Percentiles rank a stretch among this genome's conserved stretches.
These are phyloP conservation scores for Aegle marmelos DNA, from an alignment of 345 rosid genomes.

Conservation along the genomic window DNA sequence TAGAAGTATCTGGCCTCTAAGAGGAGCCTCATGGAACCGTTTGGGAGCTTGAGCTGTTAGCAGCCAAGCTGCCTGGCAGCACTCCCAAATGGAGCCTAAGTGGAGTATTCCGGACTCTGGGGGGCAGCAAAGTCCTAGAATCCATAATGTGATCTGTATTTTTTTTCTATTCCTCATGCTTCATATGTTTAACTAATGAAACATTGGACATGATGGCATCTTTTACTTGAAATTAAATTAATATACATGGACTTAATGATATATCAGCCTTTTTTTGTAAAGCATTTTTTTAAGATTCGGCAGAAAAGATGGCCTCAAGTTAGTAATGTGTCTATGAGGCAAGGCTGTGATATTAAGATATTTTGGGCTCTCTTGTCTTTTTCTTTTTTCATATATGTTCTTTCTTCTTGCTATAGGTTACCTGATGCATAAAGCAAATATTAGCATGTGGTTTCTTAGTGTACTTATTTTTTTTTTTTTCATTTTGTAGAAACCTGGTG, in stretches of 20 bases:
- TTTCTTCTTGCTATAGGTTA: not conserved
- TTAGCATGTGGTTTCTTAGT: not conserved
- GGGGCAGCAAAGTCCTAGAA: not conserved
- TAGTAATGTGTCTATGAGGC: not conserved
- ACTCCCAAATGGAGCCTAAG: too few relatives aligned
- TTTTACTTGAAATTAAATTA: not conserved
- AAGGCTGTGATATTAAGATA: not conserved
- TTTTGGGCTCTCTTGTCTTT: not conserved
- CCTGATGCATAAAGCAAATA: not conserved
- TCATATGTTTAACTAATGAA: not conserved
- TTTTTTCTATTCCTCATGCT: conserved; percentile 11
- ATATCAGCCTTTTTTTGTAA: not conserved
- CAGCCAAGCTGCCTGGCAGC: too few relatives aligned
- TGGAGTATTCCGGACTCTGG: not conserved
- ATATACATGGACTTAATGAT: not conserved
- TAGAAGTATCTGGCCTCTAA: not conserved
- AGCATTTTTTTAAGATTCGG: not conserved
- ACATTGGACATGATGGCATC: not conserved
- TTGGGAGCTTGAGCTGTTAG: too few relatives aligned
- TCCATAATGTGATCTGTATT: conserved; percentile 5
- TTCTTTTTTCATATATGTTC: not conserved
- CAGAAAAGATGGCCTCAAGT: not conserved
- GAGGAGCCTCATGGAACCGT: too few relatives aligned
- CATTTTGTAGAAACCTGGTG: conserved; percentile 95
- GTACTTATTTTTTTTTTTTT: conserved; percentile 13